A percentile compares a stretch with the other conserved stretches of the same genome.
Conservation (phyloP, 2,329 filamentous ascomycete genomes). For the Cladosporium sp. region DNA sequence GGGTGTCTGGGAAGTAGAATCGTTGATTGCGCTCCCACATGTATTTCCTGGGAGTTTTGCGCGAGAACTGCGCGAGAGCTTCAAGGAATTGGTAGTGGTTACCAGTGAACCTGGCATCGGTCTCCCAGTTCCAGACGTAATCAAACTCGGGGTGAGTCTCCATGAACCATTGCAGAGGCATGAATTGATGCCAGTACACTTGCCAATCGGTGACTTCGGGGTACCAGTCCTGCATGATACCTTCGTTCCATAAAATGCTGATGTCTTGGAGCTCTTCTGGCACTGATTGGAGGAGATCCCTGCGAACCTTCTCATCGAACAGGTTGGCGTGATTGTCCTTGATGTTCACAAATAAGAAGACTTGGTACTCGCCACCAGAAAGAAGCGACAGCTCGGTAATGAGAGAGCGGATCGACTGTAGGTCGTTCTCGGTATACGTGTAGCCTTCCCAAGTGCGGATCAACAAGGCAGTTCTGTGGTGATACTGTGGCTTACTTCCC, state of each 20-base stretch:
- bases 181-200: conserved; percentile 58
- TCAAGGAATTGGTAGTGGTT: conserved; percentile 78
- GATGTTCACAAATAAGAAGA: conserved; percentile 46
- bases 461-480: conserved; percentile 42
- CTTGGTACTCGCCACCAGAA: conserved; percentile 46
- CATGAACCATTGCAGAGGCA: conserved; percentile 71
- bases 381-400: conserved; percentile 43
- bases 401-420: conserved; percentile 43
- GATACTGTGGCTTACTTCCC: conserved; percentile 30
- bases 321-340: conserved; percentile 54
- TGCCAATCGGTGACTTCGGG: conserved; percentile 47
- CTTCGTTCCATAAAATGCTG: conserved; percentile 69
- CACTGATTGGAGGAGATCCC: conserved; percentile 59
- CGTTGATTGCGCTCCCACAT: conserved; percentile 57
- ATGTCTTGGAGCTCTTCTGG: conserved; percentile 68
- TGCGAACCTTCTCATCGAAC: conserved; percentile 57
- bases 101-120: conserved; percentile 73
- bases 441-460: conserved; percentile 47
- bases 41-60: conserved; percentile 53
- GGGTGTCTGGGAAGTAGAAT: conserved; percentile 51
- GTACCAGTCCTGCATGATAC: conserved; percentile 45
- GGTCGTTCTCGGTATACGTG: conserved; percentile 44
- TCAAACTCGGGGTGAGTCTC: conserved; percentile 75
- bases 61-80: conserved; percentile 54
- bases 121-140: conserved; percentile 81